These are phyloP conservation scores for Nakazawaea ambrosiae DNA, from an alignment of 805 yeast species.

Conservation along the genomic window DNA sequence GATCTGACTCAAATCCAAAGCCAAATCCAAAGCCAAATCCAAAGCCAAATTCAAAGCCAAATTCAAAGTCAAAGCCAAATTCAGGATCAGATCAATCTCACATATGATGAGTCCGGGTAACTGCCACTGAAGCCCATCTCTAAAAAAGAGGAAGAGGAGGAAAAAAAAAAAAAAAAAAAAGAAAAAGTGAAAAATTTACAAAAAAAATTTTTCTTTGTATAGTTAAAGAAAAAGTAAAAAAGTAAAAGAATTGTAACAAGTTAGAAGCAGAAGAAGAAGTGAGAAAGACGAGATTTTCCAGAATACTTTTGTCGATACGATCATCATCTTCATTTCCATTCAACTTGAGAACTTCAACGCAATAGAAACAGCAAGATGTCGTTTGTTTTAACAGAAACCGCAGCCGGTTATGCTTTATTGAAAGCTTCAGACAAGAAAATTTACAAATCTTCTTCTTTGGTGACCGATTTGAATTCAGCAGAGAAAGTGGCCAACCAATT, in stretches of 20 bases:
- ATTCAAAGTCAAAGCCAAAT: too few relatives aligned
- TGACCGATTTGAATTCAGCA: slow-evolving; percentile 72
- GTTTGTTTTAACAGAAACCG: slow-evolving; percentile 91
- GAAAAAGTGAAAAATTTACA: slow-evolving; percentile 4
- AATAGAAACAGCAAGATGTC: too few relatives aligned
- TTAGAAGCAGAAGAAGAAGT: background rate
- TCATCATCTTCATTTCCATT: too few relatives aligned
- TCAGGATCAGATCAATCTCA: too few relatives aligned
- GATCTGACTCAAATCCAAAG: too few relatives aligned
- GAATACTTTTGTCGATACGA: too few relatives aligned
- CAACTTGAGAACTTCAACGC: too few relatives aligned
- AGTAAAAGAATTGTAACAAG: background rate
- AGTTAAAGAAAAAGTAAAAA: background rate
- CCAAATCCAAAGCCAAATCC: too few relatives aligned
- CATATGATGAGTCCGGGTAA: background rate
- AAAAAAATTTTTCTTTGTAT: slow-evolving; percentile 4
- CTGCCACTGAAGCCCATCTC: slow-evolving; percentile 10
- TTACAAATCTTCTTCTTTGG: slow-evolving; percentile 70
- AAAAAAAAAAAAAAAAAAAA: slow-evolving; percentile 2
- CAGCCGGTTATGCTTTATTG: slow-evolving; percentile 97
- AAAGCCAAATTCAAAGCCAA: too few relatives aligned
- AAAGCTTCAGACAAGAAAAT: slow-evolving; percentile 97
- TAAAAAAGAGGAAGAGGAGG: background rate
- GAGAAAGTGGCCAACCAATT: slow-evolving; percentile 85
- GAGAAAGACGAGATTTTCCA: background rate